Evolutionary conservation across 257 asterid genomes (phyloP), one percentile per base, ranked within the genome.

Genomic region (Knoxia roxburghii): DNA sequence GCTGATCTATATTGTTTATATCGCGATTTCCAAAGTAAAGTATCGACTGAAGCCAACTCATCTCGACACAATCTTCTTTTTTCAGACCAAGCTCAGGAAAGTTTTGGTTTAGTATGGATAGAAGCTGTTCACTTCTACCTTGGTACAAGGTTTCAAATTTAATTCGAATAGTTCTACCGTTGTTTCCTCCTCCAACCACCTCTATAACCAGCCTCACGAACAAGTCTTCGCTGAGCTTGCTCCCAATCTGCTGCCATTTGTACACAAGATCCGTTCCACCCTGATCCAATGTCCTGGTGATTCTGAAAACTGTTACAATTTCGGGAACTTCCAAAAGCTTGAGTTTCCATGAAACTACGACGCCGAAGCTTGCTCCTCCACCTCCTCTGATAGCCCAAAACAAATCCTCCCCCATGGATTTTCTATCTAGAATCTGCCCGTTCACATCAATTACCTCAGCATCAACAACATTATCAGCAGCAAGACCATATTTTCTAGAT

Each of bases 21-120:
- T 56, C 0, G 41, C 11, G 72, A 26, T 15, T 15, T 2, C 77
- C 63, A 72, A 72, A 75, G 49, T 77, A 68, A 4, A 84, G 61
- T 0, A 63, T 65, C 0, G 90, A 80, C 17, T 84, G 73, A 30
- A 82, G 80, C 94, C 90, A 84, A 17, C 82, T 82, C 84, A 77
- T 77, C 64, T 80, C 79, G 0, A 26, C 43, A 59, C 81, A 73
- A 43, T 84, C 85, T 46, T 40, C 27, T 14, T 40, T 39, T n/a
- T 24, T 61, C 35, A 86, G 67, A 7, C 77, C 79, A 64, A 86
- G 50, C 59, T 82, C 85, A 0, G 87, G 85, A 37, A 82, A 77
- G 2, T 43, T 68, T 23, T 23, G n/a, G 6, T 35, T 54, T 75
- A 79, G 74, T 61, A 79, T 1, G 13, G 65, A 55, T 11, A 68